Conservation (phyloP, 495 filamentous ascomycete species). For the Penicillium herquei region DNA sequence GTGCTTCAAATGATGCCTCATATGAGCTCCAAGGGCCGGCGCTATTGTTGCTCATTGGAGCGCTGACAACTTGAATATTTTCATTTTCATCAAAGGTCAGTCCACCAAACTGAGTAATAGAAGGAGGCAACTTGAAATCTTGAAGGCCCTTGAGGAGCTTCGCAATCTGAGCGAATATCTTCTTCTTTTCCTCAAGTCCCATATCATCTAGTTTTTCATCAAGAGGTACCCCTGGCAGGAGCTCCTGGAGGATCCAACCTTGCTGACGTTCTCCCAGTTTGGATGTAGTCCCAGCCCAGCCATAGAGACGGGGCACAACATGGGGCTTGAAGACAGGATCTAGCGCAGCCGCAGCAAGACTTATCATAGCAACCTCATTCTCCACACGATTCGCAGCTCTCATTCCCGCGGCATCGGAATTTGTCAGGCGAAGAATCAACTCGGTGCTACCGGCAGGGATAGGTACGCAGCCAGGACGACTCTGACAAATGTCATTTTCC, state of each 20-base stretch:
- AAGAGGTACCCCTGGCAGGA: neutral
- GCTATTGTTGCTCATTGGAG: neutral
- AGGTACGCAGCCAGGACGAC: neutral
- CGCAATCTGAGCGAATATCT: neutral
- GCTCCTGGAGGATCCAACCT: conserved; percentile 1
- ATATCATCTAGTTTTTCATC: neutral
- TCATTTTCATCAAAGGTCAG: neutral
- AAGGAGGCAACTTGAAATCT: neutral
- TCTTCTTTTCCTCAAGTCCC: neutral
- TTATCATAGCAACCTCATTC: neutral
- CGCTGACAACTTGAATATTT: neutral
- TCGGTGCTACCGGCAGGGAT: neutral
- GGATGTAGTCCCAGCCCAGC: neutral
- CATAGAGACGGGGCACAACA: neutral
- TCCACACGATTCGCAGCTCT: neutral
- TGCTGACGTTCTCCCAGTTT: neutral
- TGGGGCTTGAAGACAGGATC: neutral
- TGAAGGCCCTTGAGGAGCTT: neutral
- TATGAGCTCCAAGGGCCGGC: neutral
- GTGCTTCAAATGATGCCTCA: neutral
- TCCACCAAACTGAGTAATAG: neutral
- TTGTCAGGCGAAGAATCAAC: neutral
- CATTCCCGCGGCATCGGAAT: neutral
- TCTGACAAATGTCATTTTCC: neutral
- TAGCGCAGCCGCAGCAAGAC: neutral